Conservation (phyloP, 2,329 filamentous ascomycete species). For the Metarhizium robertsii region DNA sequence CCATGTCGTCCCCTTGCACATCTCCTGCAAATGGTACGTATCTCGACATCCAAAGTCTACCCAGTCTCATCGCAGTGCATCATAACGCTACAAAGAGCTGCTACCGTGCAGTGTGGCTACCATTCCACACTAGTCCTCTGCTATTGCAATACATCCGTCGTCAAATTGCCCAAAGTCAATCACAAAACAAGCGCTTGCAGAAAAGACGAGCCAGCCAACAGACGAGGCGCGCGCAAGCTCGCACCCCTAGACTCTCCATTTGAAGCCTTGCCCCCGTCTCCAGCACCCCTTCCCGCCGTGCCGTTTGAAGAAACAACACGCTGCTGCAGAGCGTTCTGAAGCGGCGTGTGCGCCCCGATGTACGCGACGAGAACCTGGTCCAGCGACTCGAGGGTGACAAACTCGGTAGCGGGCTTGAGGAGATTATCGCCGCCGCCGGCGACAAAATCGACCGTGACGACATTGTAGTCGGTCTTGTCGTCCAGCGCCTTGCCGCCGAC, state of each 20-base stretch:
- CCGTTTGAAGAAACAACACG: constrained; percentile 16
- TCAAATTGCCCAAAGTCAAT: neutral
- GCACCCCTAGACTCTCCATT: neutral
- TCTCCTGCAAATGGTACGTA: too few species aligned
- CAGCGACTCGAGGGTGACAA: constrained; percentile 39
- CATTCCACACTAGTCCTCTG: too few species aligned
- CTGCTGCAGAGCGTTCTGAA: constrained; percentile 39
- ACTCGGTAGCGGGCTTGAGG: constrained; percentile 28
- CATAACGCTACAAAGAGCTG: too few species aligned
- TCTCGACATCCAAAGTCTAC: too few species aligned
- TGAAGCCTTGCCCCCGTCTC: neutral
- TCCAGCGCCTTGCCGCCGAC: constrained; percentile 41
- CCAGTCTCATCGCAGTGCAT: too few species aligned
- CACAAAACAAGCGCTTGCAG: neutral
- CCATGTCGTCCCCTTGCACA: too few species aligned
- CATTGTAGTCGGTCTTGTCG: constrained; percentile 35
- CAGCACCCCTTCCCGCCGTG: neutral
- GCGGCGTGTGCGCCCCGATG: constrained; percentile 36
- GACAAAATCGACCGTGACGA: constrained; percentile 56
- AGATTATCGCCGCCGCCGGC: constrained; percentile 56
- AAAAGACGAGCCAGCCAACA: neutral
- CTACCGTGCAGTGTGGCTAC: too few species aligned
- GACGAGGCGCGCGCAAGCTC: neutral
- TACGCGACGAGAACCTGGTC: constrained; percentile 45
- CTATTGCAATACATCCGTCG: too few species aligned